Percentiles rank a stretch among this genome's conserved stretches.
These are phyloP conservation scores for Russula earlei DNA, from an alignment of 768 basidiomycete species.

Conservation along the genomic window DNA sequence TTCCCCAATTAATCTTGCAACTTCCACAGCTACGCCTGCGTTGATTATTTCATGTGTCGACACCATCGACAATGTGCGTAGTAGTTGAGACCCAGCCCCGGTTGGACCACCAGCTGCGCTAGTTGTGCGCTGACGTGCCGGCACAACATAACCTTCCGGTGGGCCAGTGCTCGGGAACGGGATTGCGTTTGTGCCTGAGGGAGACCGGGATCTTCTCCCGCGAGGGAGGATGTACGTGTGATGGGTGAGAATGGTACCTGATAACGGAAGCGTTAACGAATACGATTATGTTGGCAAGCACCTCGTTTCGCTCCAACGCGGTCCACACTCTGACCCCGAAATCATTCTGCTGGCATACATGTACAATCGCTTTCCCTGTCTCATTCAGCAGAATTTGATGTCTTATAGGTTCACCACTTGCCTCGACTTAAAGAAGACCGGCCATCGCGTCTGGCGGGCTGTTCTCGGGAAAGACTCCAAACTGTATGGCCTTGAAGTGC, in stretches of 20 bases:
- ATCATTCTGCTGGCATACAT: constrained; percentile 55
- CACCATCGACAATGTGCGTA: constrained; percentile 78
- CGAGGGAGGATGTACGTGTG: constrained; percentile 12
- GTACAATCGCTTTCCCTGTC: constrained; percentile 32
- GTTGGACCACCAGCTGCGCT: constrained; percentile 49
- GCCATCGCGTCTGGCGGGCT: constrained; percentile 37
- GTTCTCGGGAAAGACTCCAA: constrained; percentile 35
- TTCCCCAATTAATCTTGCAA: constrained; percentile 52
- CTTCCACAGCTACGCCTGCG: constrained; percentile 33
- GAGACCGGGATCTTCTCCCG: constrained; percentile 26
- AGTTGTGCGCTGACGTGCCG: constrained; percentile 69
- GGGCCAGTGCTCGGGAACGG: constrained; percentile 13
- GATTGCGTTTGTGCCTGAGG: constrained; percentile 29
- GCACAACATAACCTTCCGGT: constrained; percentile 54
- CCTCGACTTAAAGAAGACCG: constrained; percentile 63
- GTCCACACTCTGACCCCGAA: constrained; percentile 32
- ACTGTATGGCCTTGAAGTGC: constrained; percentile 28
- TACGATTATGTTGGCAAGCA: constrained; percentile 50
- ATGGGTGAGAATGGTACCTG: no score
- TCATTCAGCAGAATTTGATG: not conserved
- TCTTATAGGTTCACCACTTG: constrained; percentile 50
- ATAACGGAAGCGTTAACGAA: no score
- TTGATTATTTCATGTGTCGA: constrained; percentile 76
- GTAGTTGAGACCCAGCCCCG: constrained; percentile 37
- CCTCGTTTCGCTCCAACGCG: constrained; percentile 50